Conservation (phyloP, 2,329 filamentous ascomycete species). For the Cytospora paraplurivora region DNA sequence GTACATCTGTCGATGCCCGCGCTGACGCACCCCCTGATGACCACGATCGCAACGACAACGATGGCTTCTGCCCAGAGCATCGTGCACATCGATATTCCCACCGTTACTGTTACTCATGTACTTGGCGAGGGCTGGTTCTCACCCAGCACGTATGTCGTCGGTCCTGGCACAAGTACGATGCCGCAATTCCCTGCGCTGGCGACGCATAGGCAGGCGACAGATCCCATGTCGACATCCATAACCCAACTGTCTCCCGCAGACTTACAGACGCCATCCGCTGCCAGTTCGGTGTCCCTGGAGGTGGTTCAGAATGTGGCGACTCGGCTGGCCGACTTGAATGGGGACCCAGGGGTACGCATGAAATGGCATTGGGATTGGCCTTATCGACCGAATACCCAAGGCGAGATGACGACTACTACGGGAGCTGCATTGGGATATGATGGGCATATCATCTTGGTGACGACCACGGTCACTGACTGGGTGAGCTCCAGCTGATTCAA, state of each 20-base stretch:
- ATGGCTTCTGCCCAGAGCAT: slow-evolving; percentile 4
- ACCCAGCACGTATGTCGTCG: slow-evolving; percentile 25
- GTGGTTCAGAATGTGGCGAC: slow-evolving; percentile 20
- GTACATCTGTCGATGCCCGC: slow-evolving; percentile 17
- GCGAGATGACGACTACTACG: not conserved
- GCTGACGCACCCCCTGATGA: not conserved
- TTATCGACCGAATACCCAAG: not conserved
- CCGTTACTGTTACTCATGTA: slow-evolving; percentile 26
- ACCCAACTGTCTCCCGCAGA: not conserved
- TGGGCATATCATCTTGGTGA: slow-evolving; percentile 22
- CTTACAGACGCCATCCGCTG: not conserved
- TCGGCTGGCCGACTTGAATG: slow-evolving; percentile 15
- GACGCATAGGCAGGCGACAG: not conserved
- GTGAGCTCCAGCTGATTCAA: not conserved
- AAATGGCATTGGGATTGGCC: slow-evolving; percentile 8
- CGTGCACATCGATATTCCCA: slow-evolving; percentile 15
- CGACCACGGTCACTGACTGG: slow-evolving; percentile 25
- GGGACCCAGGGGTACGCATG: slow-evolving; percentile 6
- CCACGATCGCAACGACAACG: slow-evolving; percentile 10
- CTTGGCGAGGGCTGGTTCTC: slow-evolving; percentile 28
- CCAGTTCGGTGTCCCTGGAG: slow-evolving; percentile 6
- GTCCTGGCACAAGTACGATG: slow-evolving; percentile 14
- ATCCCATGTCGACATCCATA: not conserved
- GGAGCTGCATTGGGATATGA: slow-evolving; percentile 12
- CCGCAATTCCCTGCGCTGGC: slow-evolving; percentile 11